Evolutionary conservation across 176 grass and related monocot genomes (phyloP), one percentile per base, ranked within the genome.

Genomic region (Cymbopogon citratus): DNA sequence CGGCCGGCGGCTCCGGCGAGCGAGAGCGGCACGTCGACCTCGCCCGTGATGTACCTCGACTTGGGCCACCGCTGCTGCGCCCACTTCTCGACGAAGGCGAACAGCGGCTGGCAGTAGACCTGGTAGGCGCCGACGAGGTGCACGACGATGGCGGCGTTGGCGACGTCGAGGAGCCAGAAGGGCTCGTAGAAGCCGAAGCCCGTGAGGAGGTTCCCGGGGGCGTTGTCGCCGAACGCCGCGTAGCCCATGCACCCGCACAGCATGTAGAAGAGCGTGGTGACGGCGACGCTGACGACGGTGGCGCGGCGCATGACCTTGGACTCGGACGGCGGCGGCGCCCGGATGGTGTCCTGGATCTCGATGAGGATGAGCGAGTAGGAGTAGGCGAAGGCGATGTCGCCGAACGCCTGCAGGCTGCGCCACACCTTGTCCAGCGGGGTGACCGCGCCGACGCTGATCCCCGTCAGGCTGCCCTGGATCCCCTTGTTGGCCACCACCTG

Each of bases 281-380:
- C 80, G 29, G 71, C 73, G 51, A 92, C 87, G 60, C 87, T 85
- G 25, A 87, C 49, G 24, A 92, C 5, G 59, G 91, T 87, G 76
- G 91, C 91, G 38, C 69, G 87, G 21, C 87, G 85, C 91, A 92
- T 92, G 46, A 92, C 91, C 84, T 76, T 81, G 39, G 86, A 40
- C 81, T 92, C 91, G 1, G 87, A 87, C 5, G 91, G 91, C 61
- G 90, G 90, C 15, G 90, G 86, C 33, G 82, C 78, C 3, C 39
- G 65, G 82, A 91, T 79, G 14, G 90, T 91, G 86, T 91, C 90
- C 86, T 99, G 97, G 63, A 99, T 99, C 66, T 99, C 97, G 66
- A 99, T 99, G 72, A 99, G 91, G 79, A 99, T 96, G 69, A 99
- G 85, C 0, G 97, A 99, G 91, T 99, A 99, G 59, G 97, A 99